A percentile compares a stretch with the other conserved stretches of the same genome.
Evolutionary conservation across 805 yeast genomes (phyloP).

Genomic region (Sugiyamaella valdiviana): DNA sequence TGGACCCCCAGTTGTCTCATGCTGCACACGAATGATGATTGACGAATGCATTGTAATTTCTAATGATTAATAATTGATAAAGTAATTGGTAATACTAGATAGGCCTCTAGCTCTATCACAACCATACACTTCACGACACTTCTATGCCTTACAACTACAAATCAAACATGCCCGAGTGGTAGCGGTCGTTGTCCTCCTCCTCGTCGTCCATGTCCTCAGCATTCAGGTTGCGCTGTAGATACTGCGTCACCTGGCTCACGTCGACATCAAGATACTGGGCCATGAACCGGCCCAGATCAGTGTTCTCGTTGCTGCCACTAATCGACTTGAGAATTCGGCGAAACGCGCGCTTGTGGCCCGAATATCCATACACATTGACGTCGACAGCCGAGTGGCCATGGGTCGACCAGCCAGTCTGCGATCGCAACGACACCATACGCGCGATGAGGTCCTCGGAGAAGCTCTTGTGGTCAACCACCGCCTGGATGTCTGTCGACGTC

Average conservation of each 20-base stretch:
- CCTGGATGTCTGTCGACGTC: constrained; percentile 46
- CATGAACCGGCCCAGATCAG: constrained; percentile 73
- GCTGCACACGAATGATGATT: background rate
- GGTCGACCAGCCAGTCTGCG: constrained; percentile 93
- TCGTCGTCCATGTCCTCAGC: constrained; percentile 2
- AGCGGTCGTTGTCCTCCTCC: background rate
- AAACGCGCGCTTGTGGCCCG: constrained; percentile 40
- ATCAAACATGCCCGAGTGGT: constrained; percentile 1
- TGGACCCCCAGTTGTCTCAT: too few species aligned
- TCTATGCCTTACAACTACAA: background rate
- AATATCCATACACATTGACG: constrained; percentile 75
- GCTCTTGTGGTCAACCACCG: constrained; percentile 34
- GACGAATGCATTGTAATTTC: background rate
- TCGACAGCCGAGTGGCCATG: constrained; percentile 97
- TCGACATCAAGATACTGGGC: constrained; percentile 40
- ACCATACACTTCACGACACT: too few species aligned
- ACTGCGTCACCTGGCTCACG: constrained; percentile 26
- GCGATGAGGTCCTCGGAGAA: constrained; percentile 46
- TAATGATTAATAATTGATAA: background rate
- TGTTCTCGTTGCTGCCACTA: constrained; percentile 81
- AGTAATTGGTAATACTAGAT: background rate
- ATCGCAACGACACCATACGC: constrained; percentile 68
- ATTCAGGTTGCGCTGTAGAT: constrained; percentile 19
- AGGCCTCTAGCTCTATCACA: background rate
- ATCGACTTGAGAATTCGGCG: constrained; percentile 37